phyloP scores from a whole-genome alignment of 495 filamentous ascomycete genomes.

The Podospora pseudoanserina region DNA sequence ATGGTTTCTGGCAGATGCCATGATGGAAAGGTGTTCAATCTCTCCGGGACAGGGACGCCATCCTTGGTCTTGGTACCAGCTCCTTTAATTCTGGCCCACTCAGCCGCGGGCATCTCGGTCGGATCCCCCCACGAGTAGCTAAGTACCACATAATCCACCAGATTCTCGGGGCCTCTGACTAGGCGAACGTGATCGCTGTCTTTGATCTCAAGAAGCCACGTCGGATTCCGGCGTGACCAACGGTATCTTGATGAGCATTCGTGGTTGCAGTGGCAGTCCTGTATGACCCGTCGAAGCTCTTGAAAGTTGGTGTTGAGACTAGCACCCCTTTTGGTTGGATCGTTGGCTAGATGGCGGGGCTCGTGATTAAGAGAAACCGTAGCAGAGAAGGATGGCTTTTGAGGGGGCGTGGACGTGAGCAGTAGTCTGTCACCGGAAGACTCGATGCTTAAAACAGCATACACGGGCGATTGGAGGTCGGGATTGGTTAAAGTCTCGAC shows the following conservation, averaged over 20 bases:
- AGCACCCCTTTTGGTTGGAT: slow-evolving; percentile 14
- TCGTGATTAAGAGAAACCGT: slow-evolving; percentile 18
- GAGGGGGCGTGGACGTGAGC: slow-evolving; percentile 19
- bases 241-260: slow-evolving; percentile 30
- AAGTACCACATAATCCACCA: slow-evolving; percentile 32
- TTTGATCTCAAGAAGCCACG: slow-evolving; percentile 34
- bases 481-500: slow-evolving; percentile 18
- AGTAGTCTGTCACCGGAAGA: slow-evolving; percentile 19
- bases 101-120: slow-evolving; percentile 24
- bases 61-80: slow-evolving; percentile 29
- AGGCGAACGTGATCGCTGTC: slow-evolving; percentile 18
- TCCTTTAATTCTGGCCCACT: slow-evolving; percentile 33
- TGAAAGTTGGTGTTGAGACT: slow-evolving; percentile 23
- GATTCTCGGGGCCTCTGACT: slow-evolving; percentile 12
- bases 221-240: slow-evolving; percentile 32
- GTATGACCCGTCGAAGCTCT: slow-evolving; percentile 22
- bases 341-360: background rate
- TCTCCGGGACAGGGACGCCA: slow-evolving; percentile 26
- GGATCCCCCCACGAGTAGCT: slow-evolving; percentile 37
- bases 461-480: slow-evolving; percentile 25
- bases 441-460: slow-evolving; percentile 19
- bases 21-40: slow-evolving; percentile 21
- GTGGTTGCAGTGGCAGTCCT: slow-evolving; percentile 29
- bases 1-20: slow-evolving; percentile 27
- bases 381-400: slow-evolving; percentile 17